Percentiles rank a stretch among this genome's conserved stretches.
Evolutionary conservation across 2,329 filamentous ascomycete genomes (phyloP).

Genomic region (Aspergillus tamarii): DNA sequence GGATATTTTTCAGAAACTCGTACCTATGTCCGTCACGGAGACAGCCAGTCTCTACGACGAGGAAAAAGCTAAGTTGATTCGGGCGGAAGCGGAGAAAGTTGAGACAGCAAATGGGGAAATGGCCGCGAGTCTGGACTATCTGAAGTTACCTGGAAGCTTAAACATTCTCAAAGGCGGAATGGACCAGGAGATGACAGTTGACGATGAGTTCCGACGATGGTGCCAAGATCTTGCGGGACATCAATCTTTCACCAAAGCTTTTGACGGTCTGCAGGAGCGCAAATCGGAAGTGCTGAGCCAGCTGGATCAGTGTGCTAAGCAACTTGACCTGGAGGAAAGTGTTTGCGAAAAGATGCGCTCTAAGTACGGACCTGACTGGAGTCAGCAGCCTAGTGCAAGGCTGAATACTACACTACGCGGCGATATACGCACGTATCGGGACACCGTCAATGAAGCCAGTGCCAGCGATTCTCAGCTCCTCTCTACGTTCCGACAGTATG

Average conservation of each 20-base stretch:
- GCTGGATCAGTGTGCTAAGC: conserved; percentile 80
- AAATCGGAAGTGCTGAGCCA: conserved; percentile 73
- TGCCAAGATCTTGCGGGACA: conserved; percentile 90
- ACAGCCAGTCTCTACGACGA: conserved; percentile 97
- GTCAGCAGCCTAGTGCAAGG: conserved; percentile 89
- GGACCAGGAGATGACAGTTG: conserved; percentile 83
- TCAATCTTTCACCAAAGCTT: conserved; percentile 74
- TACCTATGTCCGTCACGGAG: conserved; percentile 93
- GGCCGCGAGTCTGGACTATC: conserved; percentile 90
- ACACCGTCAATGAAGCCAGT: conserved; percentile 85
- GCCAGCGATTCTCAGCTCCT: conserved; percentile 84
- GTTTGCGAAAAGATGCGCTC: conserved; percentile 99
- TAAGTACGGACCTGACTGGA: conserved; percentile 95
- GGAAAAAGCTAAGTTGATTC: conserved; percentile 93
- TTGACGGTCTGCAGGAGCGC: conserved; percentile 76
- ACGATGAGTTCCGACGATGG: conserved; percentile 91
- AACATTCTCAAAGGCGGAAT: conserved; percentile 91
- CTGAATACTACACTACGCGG: conserved; percentile 84
- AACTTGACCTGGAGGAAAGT: conserved; percentile 94
- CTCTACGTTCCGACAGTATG: conserved; percentile 80
- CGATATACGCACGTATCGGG: conserved; percentile 84
- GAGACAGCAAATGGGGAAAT: conserved; percentile 94
- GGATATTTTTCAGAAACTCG: conserved; percentile 95
- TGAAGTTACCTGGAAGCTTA: conserved; percentile 84
- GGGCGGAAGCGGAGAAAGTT: conserved; percentile 90